Base-by-base conservation (phyloP, 2,329 filamentous ascomycete species). In the Claviceps digitariae region DNA sequence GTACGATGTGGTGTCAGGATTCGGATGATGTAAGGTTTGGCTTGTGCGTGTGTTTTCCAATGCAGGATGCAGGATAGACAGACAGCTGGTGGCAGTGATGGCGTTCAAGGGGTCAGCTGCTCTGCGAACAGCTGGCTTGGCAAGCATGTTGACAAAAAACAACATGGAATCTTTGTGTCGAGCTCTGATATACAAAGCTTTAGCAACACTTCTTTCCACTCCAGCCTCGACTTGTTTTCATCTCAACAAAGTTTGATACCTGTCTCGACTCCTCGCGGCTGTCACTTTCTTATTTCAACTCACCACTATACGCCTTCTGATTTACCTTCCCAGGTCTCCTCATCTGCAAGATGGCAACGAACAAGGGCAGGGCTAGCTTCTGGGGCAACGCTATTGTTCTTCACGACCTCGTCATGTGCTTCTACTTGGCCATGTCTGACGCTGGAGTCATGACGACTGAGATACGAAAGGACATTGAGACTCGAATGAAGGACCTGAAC, bases 401-500 rank as follows among this genome's bases (percentile, higher is more conserved):
- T 25, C 57, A 60, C 53, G 63, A 69, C 27, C 60, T 71, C 44
- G 54, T 59, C 10, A 50, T 70, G 15, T 63, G 59, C 10, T 60
- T 72, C 5, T 70, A 68, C 55, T 57, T 61, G 29, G 60, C 62
- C 12, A 60, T 62, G 15, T 60, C 63, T 38, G 53, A 56, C 1
- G 55, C 58, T n/a, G 61, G 59, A 9, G 60, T 54, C 13, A 61
- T 72, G 54, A 60, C 55, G 15, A 48, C 62, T 15, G 55, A 63
- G 27, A 56, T 63, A 36, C 66, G 66, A 50, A 60, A 63, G 0
- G 59, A 59, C 1, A 59, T 74, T 49, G 61, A 65, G 47, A 56
- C 56, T 8, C 64, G 64, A n/a, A 62, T 74, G 52, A 57, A 62
- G n/a, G 44, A 56, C 13, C 58, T 57, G 6, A 66, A 70, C 8